These are phyloP conservation scores for Trichoderma simmonsii DNA, from an alignment of 2,329 filamentous ascomycete species.

Conservation along the genomic window DNA sequence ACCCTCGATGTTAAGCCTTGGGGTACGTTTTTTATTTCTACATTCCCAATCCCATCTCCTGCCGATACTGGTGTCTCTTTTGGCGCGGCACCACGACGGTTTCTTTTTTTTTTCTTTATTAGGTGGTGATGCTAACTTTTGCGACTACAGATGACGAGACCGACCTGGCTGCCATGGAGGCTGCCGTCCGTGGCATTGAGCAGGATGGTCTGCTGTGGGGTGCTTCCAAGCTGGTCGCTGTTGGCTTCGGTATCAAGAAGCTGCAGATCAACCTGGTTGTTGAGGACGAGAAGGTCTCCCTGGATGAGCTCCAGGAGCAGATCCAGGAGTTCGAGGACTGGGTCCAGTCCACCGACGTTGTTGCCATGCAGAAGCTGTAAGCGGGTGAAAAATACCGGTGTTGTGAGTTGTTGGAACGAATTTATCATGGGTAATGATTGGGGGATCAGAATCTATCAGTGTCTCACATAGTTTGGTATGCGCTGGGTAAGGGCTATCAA, in stretches of 20 bases:
- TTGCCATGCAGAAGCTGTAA: constrained; percentile 92
- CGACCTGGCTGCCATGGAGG: constrained; percentile 79
- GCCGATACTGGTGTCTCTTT: background rate
- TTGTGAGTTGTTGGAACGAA: constrained; percentile 13
- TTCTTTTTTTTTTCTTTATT: fast-evolving
- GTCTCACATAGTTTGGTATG: constrained; percentile 14
- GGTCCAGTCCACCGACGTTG: constrained; percentile 91
- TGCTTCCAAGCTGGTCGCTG: constrained; percentile 79
- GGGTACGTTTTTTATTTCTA: constrained; percentile 62
- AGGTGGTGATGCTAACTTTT: background rate
- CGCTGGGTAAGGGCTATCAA: constrained; percentile 16
- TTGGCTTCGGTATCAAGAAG: constrained; percentile 99
- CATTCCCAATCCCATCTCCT: background rate
- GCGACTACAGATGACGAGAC: constrained; percentile 76
- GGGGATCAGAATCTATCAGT: constrained; percentile 19
- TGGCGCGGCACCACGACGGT: background rate
- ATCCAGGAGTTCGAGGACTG: constrained; percentile 85
- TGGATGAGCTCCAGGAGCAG: constrained; percentile 80
- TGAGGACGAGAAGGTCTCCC: constrained; percentile 93
- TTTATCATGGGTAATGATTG: constrained; percentile 21
- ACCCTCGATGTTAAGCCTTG: constrained; percentile 97
- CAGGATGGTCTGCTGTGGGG: constrained; percentile 97
- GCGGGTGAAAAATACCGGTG: constrained; percentile 5
- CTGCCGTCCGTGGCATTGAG: constrained; percentile 75
- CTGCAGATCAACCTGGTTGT: constrained; percentile 97